These are phyloP conservation scores for Didymella keratinophila DNA, from an alignment of 2,329 filamentous ascomycete species.

Conservation along the genomic window DNA sequence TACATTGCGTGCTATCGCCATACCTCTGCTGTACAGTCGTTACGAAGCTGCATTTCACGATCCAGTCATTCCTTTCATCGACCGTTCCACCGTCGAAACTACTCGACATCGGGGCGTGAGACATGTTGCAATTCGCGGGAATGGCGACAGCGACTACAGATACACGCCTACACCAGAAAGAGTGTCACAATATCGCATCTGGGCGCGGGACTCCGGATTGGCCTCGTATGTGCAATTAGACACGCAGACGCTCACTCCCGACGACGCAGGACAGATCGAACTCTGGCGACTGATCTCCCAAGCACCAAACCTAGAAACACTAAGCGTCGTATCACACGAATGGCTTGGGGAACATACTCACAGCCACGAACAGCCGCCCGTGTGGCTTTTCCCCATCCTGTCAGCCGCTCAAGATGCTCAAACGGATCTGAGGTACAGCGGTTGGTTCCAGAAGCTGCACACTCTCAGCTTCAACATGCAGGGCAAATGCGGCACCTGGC, in stretches of 20 bases:
- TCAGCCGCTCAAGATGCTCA: background rate
- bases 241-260: background rate
- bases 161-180: background rate
- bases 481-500: background rate
- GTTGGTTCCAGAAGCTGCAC: background rate
- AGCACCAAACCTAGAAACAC: background rate
- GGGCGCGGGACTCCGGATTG: background rate
- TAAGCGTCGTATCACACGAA: background rate
- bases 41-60: background rate
- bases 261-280: background rate
- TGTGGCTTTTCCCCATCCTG: background rate
- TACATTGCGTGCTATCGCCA: background rate
- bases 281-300: background rate
- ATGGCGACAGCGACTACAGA: background rate
- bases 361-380: background rate
- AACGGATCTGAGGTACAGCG: background rate
- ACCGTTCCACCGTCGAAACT: background rate
- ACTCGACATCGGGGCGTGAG: background rate
- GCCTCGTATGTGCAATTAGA: background rate
- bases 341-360: background rate
- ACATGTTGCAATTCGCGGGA: background rate
- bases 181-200: background rate
- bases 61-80: background rate
- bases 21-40: background rate
- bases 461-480: background rate